Evolutionary conservation across 2,329 filamentous ascomycete species (phyloP), one percentile per base, ranked within the genome.

Genomic region (Pezicula carpinea): DNA sequence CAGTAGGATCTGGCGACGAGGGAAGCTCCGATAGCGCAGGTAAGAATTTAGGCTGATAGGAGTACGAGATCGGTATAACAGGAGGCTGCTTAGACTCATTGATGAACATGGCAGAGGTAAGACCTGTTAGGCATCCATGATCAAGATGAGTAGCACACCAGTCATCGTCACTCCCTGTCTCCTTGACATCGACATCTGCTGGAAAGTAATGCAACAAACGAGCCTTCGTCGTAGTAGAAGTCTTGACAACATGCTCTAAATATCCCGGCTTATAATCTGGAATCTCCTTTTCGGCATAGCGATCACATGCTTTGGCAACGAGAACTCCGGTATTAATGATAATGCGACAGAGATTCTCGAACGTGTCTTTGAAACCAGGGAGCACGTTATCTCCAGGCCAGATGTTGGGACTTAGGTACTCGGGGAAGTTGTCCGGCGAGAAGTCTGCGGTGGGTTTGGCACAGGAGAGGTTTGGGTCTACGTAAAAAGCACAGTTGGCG

Each of bases 51-150:
- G 52, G 71, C 58, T 50, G 53, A 31, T 53, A 58, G 14, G 56
- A 47, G 41, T 61, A 58, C 5, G 31, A 44, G 18, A 62, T 52
- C 6, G 68, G 61, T n/a, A 64, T 50, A 17, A 46, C 44, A 35
- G 69, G 66, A 5, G 63, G 51, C 22, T 71, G 59, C 8, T 63
- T 64, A 1, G 69, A 68, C 69, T 97, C 92, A 62, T 97, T 89
- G 52, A 97, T 77, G 66, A 95, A 97, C 90, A 97, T 96, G 56
- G 92, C 91, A 2, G 87, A 92, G 0, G 93, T 99, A 29, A 99
- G 75, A 13, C 91, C 92, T 0, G 93, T 99, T 26, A 99, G 76
- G 64, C 92, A 97, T 36, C 93, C 90, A 60, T 96, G 90, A 66
- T 97, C 92, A 47, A 93, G 73, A 64, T 93, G 87, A 1, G 86